Evolutionary conservation across 2,329 filamentous ascomycete genomes (phyloP), one percentile per base, ranked within the genome.

Genomic region (Alternaria triticimaculans): DNA sequence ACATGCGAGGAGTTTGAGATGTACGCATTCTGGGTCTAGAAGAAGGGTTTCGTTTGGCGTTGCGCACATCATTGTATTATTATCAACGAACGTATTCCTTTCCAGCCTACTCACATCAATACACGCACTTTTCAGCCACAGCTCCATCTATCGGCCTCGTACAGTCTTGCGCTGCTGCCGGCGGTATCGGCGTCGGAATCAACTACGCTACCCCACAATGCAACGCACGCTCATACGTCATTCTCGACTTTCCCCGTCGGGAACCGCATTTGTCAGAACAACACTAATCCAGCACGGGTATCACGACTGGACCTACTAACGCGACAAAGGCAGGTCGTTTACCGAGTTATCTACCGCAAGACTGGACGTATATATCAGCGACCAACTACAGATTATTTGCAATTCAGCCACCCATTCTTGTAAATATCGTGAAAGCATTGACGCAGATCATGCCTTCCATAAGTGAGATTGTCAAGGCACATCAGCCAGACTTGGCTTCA

Each of bases 401-500:
- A 37, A n/a, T 51, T 11, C 12, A 51, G 20, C 21, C 49, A 20
- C 2, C 15, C 20, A 10, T 41, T 41, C 14, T 15, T 20, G 7
- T 15, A 55, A 20, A 44, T 4, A 9, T 25, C 12, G 15, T 9
- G 4, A 56, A 6, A 33, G 3, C 23, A 46, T 11, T 23, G n/a
- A 43, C 33, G 18, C 6, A 41, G 41, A 21, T 4, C 6, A 79
- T 78, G 76, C 60, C 73, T 58, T 72, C 73, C 3, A 75, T 78
- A 58, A 76, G 55, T 53, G 65, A 76, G 41, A 72, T 72, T 25
- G 64, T 79, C 26, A 58, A 68, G 44, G 53, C 64, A 11, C 64
- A 76, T 50, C 72, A 69, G 23, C 74, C 75, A 5, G 68, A 74
- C 18, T 65, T 78, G 0, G 50, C 41, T 6, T 66, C 75, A 0